A percentile compares a stretch with the other conserved stretches of the same genome.
Conservation (phyloP, 768 basidiomycete species). For the Wakefieldia striispora region DNA sequence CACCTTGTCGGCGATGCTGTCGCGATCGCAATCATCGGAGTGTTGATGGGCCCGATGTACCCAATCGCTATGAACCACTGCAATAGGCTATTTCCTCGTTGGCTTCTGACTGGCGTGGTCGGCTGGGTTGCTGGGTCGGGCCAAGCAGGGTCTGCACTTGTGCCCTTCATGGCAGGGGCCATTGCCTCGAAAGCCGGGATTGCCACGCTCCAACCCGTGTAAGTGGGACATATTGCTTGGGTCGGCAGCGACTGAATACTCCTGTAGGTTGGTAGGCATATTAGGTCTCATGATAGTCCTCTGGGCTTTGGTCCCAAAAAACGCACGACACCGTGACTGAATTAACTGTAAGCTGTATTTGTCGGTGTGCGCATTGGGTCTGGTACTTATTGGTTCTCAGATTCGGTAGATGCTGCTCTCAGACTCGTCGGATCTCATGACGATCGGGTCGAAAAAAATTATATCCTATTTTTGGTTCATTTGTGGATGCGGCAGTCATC, state of each 20-base stretch:
- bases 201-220: conserved; percentile 48
- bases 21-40: conserved; percentile 60
- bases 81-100: conserved; percentile 33
- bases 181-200: conserved; percentile 43
- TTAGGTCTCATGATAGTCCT: conserved; percentile 37
- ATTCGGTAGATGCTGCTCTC: too few relatives aligned
- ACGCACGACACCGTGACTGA: conserved; percentile 7
- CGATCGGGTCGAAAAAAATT: not conserved
- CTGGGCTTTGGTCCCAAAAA: conserved; percentile 39
- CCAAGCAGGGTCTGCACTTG: conserved; percentile 46
- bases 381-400: too few relatives aligned
- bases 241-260: not conserved
- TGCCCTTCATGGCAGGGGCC: conserved; percentile 52
- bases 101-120: conserved; percentile 37
- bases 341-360: too few relatives aligned
- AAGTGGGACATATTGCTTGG: conserved; percentile 17
- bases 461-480: not conserved
- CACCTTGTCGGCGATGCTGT: conserved; percentile 64
- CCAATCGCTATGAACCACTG: conserved; percentile 47
- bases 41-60: conserved; percentile 75
- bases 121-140: conserved; percentile 56
- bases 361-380: too few relatives aligned
- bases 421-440: not conserved
- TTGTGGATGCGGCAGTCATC: not conserved
- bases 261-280: conserved; percentile 31